These are phyloP conservation scores for Eimeria necatrix DNA, from an alignment of 169 alveolate genomes.

Conservation along the genomic window DNA sequence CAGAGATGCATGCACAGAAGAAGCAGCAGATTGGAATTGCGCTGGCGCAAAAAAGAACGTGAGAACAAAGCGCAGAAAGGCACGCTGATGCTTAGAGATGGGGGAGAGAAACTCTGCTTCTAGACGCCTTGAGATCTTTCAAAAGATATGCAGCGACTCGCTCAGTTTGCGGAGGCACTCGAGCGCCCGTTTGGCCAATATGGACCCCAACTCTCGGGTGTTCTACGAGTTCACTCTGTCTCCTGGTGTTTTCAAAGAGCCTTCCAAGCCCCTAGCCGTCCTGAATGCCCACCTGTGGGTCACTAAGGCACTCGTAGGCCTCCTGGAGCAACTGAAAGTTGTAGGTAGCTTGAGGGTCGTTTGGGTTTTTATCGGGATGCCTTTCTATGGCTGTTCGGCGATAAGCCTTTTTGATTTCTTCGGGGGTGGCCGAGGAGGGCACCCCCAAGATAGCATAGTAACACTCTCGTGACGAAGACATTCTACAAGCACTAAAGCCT, in stretches of 20 bases:
- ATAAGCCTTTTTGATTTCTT: conserved; percentile 58
- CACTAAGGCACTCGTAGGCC: conserved; percentile 73
- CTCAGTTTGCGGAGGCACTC: no score
- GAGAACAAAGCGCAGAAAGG: neutral
- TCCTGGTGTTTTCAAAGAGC: neutral
- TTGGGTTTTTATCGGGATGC: conserved; percentile 76
- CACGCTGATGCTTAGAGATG: neutral
- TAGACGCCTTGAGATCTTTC: no score
- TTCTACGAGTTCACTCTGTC: no score
- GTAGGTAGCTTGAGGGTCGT: conserved; percentile 56
- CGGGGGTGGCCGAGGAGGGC: neutral
- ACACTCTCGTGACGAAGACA: neutral
- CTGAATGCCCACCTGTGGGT: conserved; percentile 40
- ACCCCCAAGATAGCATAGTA: conserved; percentile 42
- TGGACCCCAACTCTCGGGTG: no score
- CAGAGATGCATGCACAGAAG: neutral
- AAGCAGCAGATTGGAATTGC: neutral
- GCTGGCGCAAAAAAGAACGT: neutral
- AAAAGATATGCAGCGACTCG: no score
- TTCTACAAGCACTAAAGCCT: neutral
- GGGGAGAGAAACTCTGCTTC: neutral
- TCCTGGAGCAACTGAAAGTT: conserved; percentile 72
- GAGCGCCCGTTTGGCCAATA: no score
- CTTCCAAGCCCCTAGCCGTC: neutral
- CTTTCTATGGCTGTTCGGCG: conserved; percentile 24